Base-by-base conservation (phyloP, 2,329 filamentous ascomycete species). In the Sporothrix phasma region DNA sequence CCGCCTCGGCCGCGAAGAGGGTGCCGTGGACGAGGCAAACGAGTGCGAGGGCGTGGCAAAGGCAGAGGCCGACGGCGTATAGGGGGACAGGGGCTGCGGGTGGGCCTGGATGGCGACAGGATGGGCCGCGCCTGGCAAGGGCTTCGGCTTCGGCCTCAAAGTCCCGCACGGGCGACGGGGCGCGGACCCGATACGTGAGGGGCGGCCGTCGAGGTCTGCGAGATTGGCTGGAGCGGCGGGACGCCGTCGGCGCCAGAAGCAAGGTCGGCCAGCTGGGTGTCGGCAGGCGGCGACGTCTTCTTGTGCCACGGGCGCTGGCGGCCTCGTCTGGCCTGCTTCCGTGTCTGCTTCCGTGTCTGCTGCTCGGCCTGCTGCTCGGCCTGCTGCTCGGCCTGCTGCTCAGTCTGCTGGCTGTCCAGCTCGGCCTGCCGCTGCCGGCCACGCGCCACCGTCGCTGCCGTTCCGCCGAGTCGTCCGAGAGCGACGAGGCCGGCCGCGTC, bases 401-500 rank as follows among this genome's bases (percentile, higher is more conserved):
- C 15, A 7, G 45, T 54, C 24, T 62, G 58, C 43, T 37, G 31
- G 26, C 29, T 49, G 1, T 58, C 58, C 56, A 53, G 31, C 37
- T 54, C 29, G 51, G 60, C 59, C 66, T 71, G 70, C 62, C 71
- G 10, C 49, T 61, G 59, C 8, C 59, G 51, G 11, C 59, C 3
- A 59, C 29, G 1, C 26, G 58, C 46, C 65, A 56, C 11, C 56
- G 56, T 6, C 43, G 62, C 19, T 29, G 54, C 29, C 41, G 54
- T 6, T 46, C 47, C 1, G 31, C 24, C 7, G 46, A 19, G n/a
- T 54, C 60, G 15, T 37, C 3, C 46, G 41, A 47, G 13, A 49
- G 15, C 1, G 49, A 29, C 17, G 26, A 49, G n/a, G 63, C 34
- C 10, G 80, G 13, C 76, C 13, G 15, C 6, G 24, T 17, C 15